Evolutionary conservation across 2,329 filamentous ascomycete genomes (phyloP).

Genomic region (Stachybotrys chartarum): DNA sequence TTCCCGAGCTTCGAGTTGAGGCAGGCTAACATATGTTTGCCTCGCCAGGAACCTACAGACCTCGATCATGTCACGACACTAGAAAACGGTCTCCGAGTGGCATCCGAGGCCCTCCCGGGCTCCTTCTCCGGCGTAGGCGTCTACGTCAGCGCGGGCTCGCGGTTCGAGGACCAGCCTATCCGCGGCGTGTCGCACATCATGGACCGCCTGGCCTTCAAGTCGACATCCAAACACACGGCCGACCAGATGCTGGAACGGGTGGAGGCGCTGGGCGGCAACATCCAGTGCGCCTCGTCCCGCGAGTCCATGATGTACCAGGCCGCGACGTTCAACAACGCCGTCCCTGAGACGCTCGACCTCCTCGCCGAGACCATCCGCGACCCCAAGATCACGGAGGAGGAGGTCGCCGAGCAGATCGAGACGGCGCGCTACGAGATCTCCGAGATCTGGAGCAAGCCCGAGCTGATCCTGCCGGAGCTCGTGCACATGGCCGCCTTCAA

Average conservation of each 20-base stretch:
- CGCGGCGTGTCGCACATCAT: constrained; percentile 93
- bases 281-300: constrained; percentile 91
- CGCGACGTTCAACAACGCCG: constrained; percentile 91
- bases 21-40: neutral
- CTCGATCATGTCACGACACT: constrained; percentile 84
- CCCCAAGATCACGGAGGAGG: constrained; percentile 75
- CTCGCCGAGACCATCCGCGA: constrained; percentile 92
- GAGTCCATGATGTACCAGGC: constrained; percentile 99
- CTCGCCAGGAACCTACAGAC: constrained; percentile 66
- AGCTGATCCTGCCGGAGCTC: constrained; percentile 89
- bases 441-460: constrained; percentile 96
- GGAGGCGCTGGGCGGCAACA: constrained; percentile 86
- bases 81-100: constrained; percentile 87
- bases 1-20: neutral
- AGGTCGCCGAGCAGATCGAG: constrained; percentile 78
- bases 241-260: constrained; percentile 85
- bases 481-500: constrained; percentile 94
- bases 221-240: constrained; percentile 61
- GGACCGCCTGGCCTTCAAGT: constrained; percentile 92
- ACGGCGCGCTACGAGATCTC: constrained; percentile 93
- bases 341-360: constrained; percentile 72
- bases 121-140: constrained; percentile 94
- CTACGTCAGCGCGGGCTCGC: constrained; percentile 90
- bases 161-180: constrained; percentile 81
- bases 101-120: constrained; percentile 87